Evolutionary conservation across 805 yeast genomes (phyloP).

Genomic region (Nakazawaea molendinolei): DNA sequence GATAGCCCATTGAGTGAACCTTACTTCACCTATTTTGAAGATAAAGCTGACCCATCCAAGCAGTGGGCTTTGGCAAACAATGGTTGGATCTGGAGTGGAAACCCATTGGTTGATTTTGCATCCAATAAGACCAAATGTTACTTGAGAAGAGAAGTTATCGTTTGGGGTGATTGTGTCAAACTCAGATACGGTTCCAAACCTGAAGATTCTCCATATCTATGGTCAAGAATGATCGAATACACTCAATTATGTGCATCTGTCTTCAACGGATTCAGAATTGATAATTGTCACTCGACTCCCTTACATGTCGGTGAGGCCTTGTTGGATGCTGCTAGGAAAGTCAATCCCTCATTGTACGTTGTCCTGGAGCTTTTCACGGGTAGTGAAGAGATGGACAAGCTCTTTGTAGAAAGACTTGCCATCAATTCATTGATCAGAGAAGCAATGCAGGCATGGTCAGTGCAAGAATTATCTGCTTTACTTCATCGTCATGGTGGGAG

Average conservation of each 20-base stretch:
- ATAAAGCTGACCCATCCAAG: constrained; percentile 40
- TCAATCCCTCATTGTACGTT: constrained; percentile 80
- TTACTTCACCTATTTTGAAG: constrained; percentile 81
- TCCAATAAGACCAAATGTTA: constrained; percentile 73
- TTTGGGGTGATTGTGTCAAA: constrained; percentile 97
- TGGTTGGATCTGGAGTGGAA: constrained; percentile 99
- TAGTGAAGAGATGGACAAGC: constrained; percentile 81
- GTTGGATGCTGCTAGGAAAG: constrained; percentile 79
- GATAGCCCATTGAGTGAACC: constrained; percentile 70
- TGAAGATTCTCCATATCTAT: constrained; percentile 80
- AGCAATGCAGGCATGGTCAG: constrained; percentile 95
- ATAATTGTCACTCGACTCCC: constrained; percentile 96
- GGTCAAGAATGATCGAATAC: constrained; percentile 84
- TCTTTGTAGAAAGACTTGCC: constrained; percentile 87
- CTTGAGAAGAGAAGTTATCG: constrained; percentile 84
- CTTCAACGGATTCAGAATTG: constrained; percentile 87
- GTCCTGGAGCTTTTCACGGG: constrained; percentile 95
- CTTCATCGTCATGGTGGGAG: constrained; percentile 92
- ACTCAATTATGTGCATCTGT: constrained; percentile 62
- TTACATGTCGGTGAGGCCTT: constrained; percentile 87
- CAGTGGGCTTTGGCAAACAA: constrained; percentile 80
- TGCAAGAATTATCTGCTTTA: constrained; percentile 75
- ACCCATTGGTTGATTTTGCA: constrained; percentile 91
- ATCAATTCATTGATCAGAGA: constrained; percentile 86
- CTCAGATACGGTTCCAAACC: constrained; percentile 75